Evolutionary conservation across 139 green algal genomes (phyloP).

Genomic region (Closterium sp.): DNA sequence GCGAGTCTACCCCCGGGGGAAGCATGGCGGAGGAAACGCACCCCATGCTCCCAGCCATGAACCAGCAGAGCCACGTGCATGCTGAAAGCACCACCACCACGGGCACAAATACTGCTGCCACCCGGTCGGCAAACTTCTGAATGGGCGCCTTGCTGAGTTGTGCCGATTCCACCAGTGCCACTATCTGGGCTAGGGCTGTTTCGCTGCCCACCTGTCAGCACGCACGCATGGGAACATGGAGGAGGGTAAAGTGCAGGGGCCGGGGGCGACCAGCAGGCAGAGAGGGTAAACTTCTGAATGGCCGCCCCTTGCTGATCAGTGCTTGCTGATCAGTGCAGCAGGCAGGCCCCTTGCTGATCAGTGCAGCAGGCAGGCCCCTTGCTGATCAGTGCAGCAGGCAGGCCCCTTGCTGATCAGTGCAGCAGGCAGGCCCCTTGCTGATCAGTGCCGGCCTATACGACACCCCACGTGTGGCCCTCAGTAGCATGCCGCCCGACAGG

Average conservation of each 20-base stretch:
- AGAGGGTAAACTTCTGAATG: too few species aligned
- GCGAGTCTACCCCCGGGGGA: conserved; percentile 62
- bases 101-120: conserved; percentile 29
- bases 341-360: too few species aligned
- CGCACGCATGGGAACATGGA: too few species aligned
- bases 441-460: conserved; percentile 90
- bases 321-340: too few species aligned
- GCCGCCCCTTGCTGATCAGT: too few species aligned
- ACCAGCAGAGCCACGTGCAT: conserved; percentile 79
- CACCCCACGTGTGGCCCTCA: too few species aligned
- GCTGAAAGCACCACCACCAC: conserved; percentile 74
- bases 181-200: conserved; percentile 74
- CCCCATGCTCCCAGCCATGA: conserved; percentile 58
- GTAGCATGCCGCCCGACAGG: too few species aligned
- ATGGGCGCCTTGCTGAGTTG: conserved; percentile 96
- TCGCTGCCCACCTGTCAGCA: conserved; percentile 48
- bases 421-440: conserved; percentile 93
- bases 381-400: too few species aligned
- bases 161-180: conserved; percentile 87
- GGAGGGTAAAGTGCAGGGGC: too few species aligned
- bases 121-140: conserved; percentile 53
- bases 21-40: conserved; percentile 70
- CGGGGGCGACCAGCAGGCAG: too few species aligned
- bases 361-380: too few species aligned
- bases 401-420: too few species aligned